Evolutionary conservation across 2,329 filamentous ascomycete species (phyloP).

Genomic region (Microsporum canis): DNA sequence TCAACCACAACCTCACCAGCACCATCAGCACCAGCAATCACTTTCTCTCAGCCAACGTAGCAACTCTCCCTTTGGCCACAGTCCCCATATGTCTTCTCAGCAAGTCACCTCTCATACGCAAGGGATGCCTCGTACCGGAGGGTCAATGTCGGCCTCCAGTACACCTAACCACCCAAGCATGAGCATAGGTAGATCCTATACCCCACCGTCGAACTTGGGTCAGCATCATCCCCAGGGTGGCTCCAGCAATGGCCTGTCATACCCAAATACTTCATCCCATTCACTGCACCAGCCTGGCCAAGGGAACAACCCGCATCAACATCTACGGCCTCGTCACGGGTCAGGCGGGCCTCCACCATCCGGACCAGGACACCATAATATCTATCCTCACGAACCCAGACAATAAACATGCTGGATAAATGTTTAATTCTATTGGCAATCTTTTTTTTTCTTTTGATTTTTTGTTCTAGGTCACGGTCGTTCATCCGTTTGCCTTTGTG

Average conservation of each 20-base stretch:
- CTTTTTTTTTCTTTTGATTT: background rate
- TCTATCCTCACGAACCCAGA: slow-evolving; percentile 9
- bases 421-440: background rate
- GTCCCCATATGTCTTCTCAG: background rate
- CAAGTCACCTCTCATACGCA: background rate
- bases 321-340: slow-evolving; percentile 5
- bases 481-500: background rate
- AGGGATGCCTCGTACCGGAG: slow-evolving; percentile 16
- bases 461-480: background rate
- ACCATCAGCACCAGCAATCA: slow-evolving; percentile 25
- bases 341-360: background rate
- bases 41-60: slow-evolving; percentile 23
- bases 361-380: slow-evolving; percentile 6
- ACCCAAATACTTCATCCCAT: background rate
- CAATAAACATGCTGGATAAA: background rate
- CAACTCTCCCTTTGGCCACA: slow-evolving; percentile 4
- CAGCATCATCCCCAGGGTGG: slow-evolving; percentile 15
- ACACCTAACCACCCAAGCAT: background rate
- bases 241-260: background rate
- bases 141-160: slow-evolving; percentile 5
- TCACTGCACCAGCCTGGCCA: background rate
- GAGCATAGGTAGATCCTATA: slow-evolving; percentile 28
- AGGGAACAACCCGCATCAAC: background rate
- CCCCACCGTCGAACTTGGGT: slow-evolving; percentile 28
- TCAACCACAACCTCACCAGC: slow-evolving; percentile 23